These are phyloP conservation scores for Pythium grandisporangium DNA, from an alignment of 352 stramenopile genomes.

Conservation along the genomic window DNA sequence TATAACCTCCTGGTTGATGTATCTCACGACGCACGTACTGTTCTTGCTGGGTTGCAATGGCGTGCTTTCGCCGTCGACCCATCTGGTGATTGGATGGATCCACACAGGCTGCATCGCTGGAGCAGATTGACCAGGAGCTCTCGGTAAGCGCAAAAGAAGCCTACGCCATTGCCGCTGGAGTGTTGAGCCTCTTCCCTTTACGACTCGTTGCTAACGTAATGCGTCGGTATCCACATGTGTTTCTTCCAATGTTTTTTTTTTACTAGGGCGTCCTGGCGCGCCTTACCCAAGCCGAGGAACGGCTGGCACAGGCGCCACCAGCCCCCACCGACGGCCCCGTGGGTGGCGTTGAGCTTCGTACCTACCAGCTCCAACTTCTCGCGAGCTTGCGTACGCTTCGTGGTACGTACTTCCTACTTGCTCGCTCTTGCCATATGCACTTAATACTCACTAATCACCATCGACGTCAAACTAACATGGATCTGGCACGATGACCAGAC, in stretches of 20 bases:
- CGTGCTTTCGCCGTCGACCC: no score
- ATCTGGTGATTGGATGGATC: no score
- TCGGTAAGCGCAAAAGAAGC: no score
- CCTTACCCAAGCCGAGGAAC: slow-evolving; percentile 39
- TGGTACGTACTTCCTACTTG: slow-evolving; percentile 14
- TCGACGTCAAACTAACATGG: no score
- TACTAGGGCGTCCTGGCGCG: slow-evolving; percentile 33
- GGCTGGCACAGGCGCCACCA: slow-evolving; percentile 15
- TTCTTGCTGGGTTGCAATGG: no score
- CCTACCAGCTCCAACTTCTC: slow-evolving; percentile 61
- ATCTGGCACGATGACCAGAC: slow-evolving; percentile 24
- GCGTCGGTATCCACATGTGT: no score
- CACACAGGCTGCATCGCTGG: slow-evolving; percentile 1
- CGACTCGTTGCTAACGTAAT: not conserved
- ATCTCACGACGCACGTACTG: no score
- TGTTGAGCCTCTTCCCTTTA: not conserved
- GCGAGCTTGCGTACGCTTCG: slow-evolving; percentile 46
- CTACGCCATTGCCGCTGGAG: not conserved
- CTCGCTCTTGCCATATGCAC: not conserved
- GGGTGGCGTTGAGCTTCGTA: slow-evolving; percentile 48
- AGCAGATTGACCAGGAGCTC: slow-evolving; percentile 12
- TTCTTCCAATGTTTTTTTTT: not conserved
- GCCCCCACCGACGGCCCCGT: slow-evolving; percentile 42
- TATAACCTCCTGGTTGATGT: no score
- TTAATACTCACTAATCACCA: not conserved